These are phyloP conservation scores for Hyphodiscus sp. DNA, from an alignment of 2,329 filamentous ascomycete genomes.

Conservation along the genomic window DNA sequence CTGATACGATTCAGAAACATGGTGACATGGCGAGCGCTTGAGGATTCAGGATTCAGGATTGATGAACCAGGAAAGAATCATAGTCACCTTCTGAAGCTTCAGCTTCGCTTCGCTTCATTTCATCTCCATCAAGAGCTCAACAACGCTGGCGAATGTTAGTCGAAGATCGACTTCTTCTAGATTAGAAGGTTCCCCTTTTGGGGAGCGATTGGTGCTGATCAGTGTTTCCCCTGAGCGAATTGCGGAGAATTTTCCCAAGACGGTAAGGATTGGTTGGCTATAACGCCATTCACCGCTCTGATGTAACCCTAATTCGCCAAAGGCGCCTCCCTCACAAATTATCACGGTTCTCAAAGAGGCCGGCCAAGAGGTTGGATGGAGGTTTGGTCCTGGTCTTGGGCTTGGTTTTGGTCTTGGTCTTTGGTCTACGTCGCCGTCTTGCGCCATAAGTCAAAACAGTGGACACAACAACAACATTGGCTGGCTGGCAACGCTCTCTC, in stretches of 20 bases:
- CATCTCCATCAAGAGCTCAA: background rate
- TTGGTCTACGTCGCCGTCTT: too few species aligned
- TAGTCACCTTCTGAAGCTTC: background rate
- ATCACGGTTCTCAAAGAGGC: background rate
- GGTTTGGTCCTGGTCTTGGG: too few species aligned
- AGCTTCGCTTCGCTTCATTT: background rate
- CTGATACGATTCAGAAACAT: too few species aligned
- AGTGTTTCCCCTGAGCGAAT: background rate
- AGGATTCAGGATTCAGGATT: too few species aligned
- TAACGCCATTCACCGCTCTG: background rate
- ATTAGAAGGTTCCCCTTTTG: background rate
- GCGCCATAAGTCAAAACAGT: too few species aligned
- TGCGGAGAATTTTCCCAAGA: background rate
- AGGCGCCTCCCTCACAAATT: background rate
- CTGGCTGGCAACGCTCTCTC: background rate
- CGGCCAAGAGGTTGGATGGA: background rate
- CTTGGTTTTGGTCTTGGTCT: too few species aligned
- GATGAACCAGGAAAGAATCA: too few species aligned
- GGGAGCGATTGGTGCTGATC: background rate
- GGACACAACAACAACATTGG: background rate
- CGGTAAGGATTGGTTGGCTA: too few species aligned
- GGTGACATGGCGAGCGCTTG: too few species aligned
- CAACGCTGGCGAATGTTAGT: background rate
- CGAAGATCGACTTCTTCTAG: background rate
- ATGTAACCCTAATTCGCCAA: background rate